Evolutionary conservation across 2,329 filamentous ascomycete genomes (phyloP), one percentile per base, ranked within the genome.

Genomic region (Didymosphaeria variabile): DNA sequence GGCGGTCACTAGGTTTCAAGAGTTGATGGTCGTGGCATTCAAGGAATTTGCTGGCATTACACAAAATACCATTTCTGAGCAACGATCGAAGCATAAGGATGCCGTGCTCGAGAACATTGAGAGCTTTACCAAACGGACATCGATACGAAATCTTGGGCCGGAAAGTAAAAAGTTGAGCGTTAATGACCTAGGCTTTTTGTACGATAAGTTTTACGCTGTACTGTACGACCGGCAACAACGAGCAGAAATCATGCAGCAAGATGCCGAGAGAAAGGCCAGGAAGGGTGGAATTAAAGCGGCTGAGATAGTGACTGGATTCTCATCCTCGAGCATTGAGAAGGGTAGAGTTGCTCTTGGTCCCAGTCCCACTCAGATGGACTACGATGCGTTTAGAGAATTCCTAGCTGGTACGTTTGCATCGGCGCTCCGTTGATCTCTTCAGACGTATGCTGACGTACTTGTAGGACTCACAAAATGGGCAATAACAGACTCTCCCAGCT

Each of bases 1-100:
- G 56, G 93, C 94, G 0, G 95, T 99, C 57, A 99, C 96, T 6
- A 88, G 92, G 50, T 99, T 99, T 76, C 95, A 99, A 73, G 95
- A 98, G 78, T 87, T 99, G 59, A 98, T 99, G 94, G 95, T 99
- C 3, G 95, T 98, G 21, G 95, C 95, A 0, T 99, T 99, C 81
- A 98, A 97, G 70, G 95, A 99, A 74, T 99, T 99, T 74, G 91
- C 94, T 0, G 92, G 90, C 44, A 97, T 99, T 68, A 99, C 95
- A 0, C 94, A 99, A 75, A 90, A 89, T 73, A 97, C 90, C 54
- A 94, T 99, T 62, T 91, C 91, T 0, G 95, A 98, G 67, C 86
- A 96, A 73, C 89, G 95, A 23, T 85, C 91, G 44, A 97, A 94
- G 79, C 96, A 98, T 79, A 98, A 98, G 79, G 92, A 95, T 73